These are phyloP conservation scores for Ascochyta rabiei DNA, from an alignment of 2,329 filamentous ascomycete species.

Conservation along the genomic window DNA sequence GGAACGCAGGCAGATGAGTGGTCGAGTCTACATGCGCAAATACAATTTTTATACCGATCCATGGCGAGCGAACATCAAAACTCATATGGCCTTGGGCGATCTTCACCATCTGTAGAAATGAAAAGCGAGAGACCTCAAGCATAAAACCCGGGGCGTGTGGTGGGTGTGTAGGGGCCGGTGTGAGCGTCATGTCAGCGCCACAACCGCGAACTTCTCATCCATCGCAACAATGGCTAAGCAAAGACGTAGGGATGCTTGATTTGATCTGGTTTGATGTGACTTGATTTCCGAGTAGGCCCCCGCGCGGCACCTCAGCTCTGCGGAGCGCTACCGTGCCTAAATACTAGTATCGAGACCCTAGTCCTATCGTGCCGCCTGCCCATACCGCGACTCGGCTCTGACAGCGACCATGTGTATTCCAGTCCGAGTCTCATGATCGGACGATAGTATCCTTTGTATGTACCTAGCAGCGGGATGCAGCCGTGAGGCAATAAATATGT, in stretches of 20 bases:
- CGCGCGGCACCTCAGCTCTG: constrained; percentile 4
- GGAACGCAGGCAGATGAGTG: no score
- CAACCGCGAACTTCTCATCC: not conserved
- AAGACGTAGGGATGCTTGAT: not conserved
- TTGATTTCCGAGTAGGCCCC: not conserved
- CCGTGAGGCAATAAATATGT: constrained; percentile 8
- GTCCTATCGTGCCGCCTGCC: not conserved
- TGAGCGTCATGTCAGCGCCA: not conserved
- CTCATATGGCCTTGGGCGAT: not conserved
- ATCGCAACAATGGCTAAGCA: not conserved
- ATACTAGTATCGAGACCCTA: not conserved
- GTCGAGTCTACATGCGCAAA: no score
- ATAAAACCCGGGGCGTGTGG: not conserved
- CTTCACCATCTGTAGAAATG: not conserved
- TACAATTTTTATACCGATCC: not conserved
- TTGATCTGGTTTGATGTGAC: constrained; percentile 1
- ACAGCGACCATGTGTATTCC: constrained; percentile 11
- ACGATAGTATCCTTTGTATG: constrained; percentile 11
- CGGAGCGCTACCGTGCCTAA: not conserved
- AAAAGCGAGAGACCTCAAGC: not conserved
- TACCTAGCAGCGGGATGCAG: constrained; percentile 15
- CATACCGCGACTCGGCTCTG: constrained; percentile 10
- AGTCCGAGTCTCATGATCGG: not conserved
- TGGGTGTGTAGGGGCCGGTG: not conserved
- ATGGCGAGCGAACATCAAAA: not conserved